A percentile compares a stretch with the other conserved stretches of the same genome.
These are phyloP conservation scores for Anethum foeniculum DNA, from an alignment of 140 eudicot genomes.

Conservation along the genomic window DNA sequence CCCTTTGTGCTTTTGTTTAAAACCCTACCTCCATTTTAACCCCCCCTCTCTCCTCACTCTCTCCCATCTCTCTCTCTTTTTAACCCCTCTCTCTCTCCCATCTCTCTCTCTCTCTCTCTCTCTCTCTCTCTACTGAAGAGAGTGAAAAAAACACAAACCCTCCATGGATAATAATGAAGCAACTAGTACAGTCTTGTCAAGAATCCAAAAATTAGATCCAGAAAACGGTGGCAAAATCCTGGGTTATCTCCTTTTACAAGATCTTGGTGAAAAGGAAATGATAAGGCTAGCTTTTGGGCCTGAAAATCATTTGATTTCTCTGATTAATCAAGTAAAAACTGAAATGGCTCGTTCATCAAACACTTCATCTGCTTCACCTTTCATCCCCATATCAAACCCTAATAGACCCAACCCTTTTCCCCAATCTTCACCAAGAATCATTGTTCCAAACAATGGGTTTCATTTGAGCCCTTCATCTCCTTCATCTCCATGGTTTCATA, in stretches of 20 bases:
- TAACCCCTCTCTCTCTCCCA: no score
- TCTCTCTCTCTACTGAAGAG: neutral
- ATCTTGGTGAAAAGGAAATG: slow-evolving; percentile 73
- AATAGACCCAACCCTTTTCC: slow-evolving; percentile 31
- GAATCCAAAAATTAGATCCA: slow-evolving; percentile 66
- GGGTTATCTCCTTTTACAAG: slow-evolving; percentile 61
- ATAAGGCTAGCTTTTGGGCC: slow-evolving; percentile 75
- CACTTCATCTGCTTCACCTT: slow-evolving; percentile 31
- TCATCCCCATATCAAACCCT: slow-evolving; percentile 14
- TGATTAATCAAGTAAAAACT: slow-evolving; percentile 48
- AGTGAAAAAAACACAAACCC: neutral
- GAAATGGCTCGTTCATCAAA: slow-evolving; percentile 48
- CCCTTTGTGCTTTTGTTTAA: neutral
- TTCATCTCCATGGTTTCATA: slow-evolving; percentile 53
- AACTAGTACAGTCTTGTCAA: slow-evolving; percentile 59
- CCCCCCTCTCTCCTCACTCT: no score
- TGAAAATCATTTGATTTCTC: slow-evolving; percentile 34
- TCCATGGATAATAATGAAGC: slow-evolving; percentile 79
- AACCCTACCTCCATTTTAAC: neutral
- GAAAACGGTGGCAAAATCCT: slow-evolving; percentile 71
- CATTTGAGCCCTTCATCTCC: slow-evolving; percentile 51
- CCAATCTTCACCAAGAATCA: slow-evolving; percentile 40
- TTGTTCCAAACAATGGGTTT: slow-evolving; percentile 53
- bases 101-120: neutral
- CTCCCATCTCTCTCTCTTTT: no score